Base-by-base conservation (phyloP, 306 rosid genomes). In the Cucurbita ficifolia region DNA sequence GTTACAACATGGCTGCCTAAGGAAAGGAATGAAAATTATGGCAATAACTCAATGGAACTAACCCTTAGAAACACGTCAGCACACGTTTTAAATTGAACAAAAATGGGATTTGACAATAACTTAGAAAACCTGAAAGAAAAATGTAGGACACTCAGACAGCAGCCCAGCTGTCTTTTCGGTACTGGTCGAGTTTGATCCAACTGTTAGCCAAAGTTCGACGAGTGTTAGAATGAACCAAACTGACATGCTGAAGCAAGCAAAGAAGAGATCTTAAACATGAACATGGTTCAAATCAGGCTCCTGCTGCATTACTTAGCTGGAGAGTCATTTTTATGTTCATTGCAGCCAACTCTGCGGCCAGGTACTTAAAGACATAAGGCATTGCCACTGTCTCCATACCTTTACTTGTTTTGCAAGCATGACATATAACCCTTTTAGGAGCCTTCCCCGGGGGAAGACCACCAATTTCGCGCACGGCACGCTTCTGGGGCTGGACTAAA, bases 301-400 rank as follows among this genome's bases (percentile, higher is more conserved):
- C 80, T 36, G 73, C 74, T 59, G 75, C 81, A 75, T 79, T 76
- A 64, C 69, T 84, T 69, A 89, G 56, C 81, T 87, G 82, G 36
- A 94, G 96, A 74, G 90, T 89, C 91, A 91, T 52, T 77, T 88
- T 91, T 35, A 94, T 91, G 86, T 88, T 94, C 99, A 94, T 94
- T 11, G 99, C 86, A 29, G 97, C 99, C 48, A 91, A 81, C 88
- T 94, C 99, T 21, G 99, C 90, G 35, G 97, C 96, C 78, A 91
- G 81, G 77, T 89, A 94, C 84, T 92, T 83, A 58, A 94, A 94
- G 40, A 94, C 90, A 56, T 79, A 94, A 7, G 99, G 99, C 96
- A 94, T 91, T 14, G 99, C 96, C 3, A 94, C 97, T 3, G 89
- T 88, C 81, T 86, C 99, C 96, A 91, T 91, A 73, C 99, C 99